Evolutionary conservation across 1,284 basidiomycete species (phyloP).

Genomic region (Apiotrichum porosum): DNA sequence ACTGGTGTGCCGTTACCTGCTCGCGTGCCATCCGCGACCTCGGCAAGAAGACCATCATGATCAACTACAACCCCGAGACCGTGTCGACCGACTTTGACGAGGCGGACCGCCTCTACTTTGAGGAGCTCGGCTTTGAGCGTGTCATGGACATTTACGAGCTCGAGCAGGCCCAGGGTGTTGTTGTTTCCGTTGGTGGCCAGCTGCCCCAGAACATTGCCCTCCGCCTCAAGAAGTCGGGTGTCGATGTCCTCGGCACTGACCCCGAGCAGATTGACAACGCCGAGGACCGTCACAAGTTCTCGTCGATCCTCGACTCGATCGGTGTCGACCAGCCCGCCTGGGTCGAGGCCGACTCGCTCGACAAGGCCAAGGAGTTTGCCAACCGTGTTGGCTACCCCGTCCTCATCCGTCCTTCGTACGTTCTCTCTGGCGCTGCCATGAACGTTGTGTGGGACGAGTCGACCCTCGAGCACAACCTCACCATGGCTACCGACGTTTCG

Average conservation of each 20-base stretch:
- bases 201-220: conserved; percentile 98
- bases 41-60: conserved; percentile 95
- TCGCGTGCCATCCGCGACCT: conserved; percentile 84
- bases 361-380: conserved; percentile 88
- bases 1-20: conserved; percentile 99
- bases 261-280: conserved; percentile 93
- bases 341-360: conserved; percentile 83
- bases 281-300: conserved; percentile 99
- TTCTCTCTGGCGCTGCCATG: conserved; percentile 98
- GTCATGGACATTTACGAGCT: conserved; percentile 99
- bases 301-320: conserved; percentile 86
- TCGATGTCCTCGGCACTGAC: conserved; percentile 94
- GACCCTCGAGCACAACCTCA: conserved; percentile 83
- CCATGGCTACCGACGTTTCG: conserved; percentile 90
- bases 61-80: conserved; percentile 99
- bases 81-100: conserved; percentile 99
- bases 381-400: conserved; percentile 85
- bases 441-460: conserved; percentile 95
- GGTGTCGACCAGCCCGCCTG: conserved; percentile 97
- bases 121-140: conserved; percentile 94
- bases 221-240: conserved; percentile 80
- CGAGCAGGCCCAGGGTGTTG: conserved; percentile 84
- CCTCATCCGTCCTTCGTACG: conserved; percentile 93
- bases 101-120: conserved; percentile 97
- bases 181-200: conserved; percentile 97